These are phyloP conservation scores for Gaultheria prostrata DNA, from an alignment of 148 eudicot genomes.

Conservation along the genomic window DNA sequence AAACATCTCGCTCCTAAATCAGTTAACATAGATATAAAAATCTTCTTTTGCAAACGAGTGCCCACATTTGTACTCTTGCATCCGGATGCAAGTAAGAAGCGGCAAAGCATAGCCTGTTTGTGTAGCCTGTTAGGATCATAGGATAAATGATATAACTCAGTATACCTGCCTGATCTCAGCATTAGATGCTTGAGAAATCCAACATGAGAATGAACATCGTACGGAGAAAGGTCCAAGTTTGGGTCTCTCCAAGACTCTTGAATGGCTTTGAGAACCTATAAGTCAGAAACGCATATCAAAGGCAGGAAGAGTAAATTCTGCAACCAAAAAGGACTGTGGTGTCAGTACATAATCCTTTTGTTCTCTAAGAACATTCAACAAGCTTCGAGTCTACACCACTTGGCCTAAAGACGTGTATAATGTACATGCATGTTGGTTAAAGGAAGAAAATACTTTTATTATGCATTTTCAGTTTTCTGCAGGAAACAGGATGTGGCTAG, in stretches of 20 bases:
- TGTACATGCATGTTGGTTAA: background rate
- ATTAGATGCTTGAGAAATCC: slow-evolving; percentile 92
- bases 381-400: background rate
- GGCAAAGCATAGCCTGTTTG: background rate
- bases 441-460: background rate
- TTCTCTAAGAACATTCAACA: background rate
- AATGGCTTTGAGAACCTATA: slow-evolving; percentile 88
- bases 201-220: slow-evolving; percentile 70
- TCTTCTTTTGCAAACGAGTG: background rate
- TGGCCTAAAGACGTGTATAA: background rate
- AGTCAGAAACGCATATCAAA: slow-evolving; percentile 35
- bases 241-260: slow-evolving; percentile 90
- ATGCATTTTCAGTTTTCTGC: background rate
- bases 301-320: background rate
- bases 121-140: background rate
- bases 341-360: background rate
- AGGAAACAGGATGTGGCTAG: background rate
- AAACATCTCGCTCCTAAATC: background rate
- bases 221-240: slow-evolving; percentile 65
- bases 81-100: background rate
- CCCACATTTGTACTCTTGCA: background rate
- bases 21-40: background rate
- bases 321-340: background rate
- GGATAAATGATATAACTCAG: slow-evolving; percentile 8
- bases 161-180: slow-evolving; percentile 90